Percentiles rank a stretch among this genome's conserved stretches.
Evolutionary conservation across 345 rosid species (phyloP).

Genomic region (Eutrema heterophyllum): DNA sequence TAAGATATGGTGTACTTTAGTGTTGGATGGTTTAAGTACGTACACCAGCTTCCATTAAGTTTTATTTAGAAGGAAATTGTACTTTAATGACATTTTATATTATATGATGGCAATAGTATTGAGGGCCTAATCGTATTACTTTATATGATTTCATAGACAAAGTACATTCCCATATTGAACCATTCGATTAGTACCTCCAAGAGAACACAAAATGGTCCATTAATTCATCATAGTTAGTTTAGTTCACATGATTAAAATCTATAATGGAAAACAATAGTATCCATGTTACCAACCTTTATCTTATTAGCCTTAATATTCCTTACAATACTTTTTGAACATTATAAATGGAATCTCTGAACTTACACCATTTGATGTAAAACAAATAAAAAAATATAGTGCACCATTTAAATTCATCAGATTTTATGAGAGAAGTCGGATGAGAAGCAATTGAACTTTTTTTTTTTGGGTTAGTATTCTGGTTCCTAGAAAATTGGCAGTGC

Average conservation of each 20-base stretch:
- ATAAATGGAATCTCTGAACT: too few relatives aligned
- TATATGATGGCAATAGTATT: not conserved
- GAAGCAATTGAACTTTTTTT: not conserved
- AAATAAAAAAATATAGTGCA: too few relatives aligned
- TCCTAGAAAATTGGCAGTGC: too few relatives aligned
- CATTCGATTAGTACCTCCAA: not conserved
- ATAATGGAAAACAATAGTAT: not conserved
- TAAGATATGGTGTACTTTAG: slow-evolving; percentile 1
- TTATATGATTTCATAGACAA: not conserved
- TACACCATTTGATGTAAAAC: too few relatives aligned
- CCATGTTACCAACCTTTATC: not conserved
- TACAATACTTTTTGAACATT: not conserved
- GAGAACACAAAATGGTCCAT: not conserved
- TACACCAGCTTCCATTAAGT: not conserved
- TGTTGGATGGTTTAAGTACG: not conserved
- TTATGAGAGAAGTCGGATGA: not conserved
- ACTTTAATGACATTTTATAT: not conserved
- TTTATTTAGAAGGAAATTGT: not conserved
- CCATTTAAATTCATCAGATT: too few relatives aligned
- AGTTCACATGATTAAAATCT: not conserved
- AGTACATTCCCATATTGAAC: not conserved
- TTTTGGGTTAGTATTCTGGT: too few relatives aligned
- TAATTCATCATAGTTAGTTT: not conserved
- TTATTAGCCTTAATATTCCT: not conserved
- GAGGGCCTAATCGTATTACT: not conserved